Percentiles rank a stretch among this genome's conserved stretches.
Conservation (phyloP, 306 rosid genomes). For the Dryas octopetala region DNA sequence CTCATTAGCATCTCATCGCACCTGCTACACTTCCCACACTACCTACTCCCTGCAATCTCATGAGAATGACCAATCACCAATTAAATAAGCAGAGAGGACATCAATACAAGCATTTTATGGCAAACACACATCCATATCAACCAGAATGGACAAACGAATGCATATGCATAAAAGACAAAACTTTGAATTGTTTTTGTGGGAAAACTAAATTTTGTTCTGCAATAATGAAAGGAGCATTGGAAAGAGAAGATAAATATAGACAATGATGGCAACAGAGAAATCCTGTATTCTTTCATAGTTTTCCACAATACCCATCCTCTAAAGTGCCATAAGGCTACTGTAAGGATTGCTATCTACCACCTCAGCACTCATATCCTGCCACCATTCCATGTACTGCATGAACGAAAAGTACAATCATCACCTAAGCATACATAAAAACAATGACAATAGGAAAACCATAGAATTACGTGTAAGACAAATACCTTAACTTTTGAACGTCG, state of each 20-base stretch:
- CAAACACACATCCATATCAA: not conserved
- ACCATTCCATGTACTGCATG: constrained; percentile 21
- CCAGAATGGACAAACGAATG: too few species aligned
- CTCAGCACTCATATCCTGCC: constrained; percentile 95
- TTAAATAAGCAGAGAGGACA: constrained; percentile 1
- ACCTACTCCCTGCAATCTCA: too few species aligned
- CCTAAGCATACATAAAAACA: constrained; percentile 16
- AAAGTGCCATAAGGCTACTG: constrained; percentile 99
- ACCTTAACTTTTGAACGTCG: constrained; percentile 86
- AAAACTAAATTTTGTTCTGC: not conserved
- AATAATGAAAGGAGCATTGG: constrained; percentile 9
- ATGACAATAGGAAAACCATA: not conserved
- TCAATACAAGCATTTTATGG: not conserved
- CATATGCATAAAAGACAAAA: too few species aligned
- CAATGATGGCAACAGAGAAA: constrained; percentile 96
- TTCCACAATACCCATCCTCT: constrained; percentile 96
- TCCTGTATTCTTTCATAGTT: constrained; percentile 89
- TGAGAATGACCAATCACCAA: constrained; percentile 22
- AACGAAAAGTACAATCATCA: constrained; percentile 6
- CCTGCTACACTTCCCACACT: too few species aligned
- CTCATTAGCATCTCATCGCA: too few species aligned
- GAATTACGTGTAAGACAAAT: not conserved
- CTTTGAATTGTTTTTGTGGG: too few species aligned
- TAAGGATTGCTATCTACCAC: constrained; percentile 96
- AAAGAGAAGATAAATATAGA: constrained; percentile 61